Percentiles rank a stretch among this genome's conserved stretches.
Conservation (phyloP, 768 basidiomycete species). For the Jaapia argillacea region DNA sequence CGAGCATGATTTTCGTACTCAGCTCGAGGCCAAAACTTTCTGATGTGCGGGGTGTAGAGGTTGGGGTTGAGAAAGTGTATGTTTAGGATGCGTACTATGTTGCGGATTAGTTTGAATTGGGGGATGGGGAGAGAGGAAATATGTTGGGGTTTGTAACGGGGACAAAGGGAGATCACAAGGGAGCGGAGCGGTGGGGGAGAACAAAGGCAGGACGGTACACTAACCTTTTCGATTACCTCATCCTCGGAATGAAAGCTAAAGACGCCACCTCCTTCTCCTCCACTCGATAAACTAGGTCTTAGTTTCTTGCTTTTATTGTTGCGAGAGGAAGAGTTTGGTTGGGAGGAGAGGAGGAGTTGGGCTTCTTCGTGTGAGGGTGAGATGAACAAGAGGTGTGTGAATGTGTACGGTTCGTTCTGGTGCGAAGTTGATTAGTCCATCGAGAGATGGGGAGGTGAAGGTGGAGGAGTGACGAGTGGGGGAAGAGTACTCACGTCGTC, state of each 20-base stretch:
- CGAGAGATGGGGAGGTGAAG: not conserved
- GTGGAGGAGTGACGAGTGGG: constrained; percentile 1
- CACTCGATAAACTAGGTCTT: no score
- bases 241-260: constrained; percentile 87
- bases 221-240: constrained; percentile 57
- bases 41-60: constrained; percentile 39
- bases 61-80: constrained; percentile 48
- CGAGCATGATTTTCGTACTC: constrained; percentile 54
- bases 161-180: no score
- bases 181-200: not conserved
- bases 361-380: constrained; percentile 67
- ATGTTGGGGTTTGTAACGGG: no score
- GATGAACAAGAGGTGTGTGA: constrained; percentile 67
- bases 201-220: constrained; percentile 14
- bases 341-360: constrained; percentile 24
- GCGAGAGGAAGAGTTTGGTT: constrained; percentile 14
- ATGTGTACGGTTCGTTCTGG: constrained; percentile 53
- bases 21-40: constrained; percentile 69
- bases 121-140: no score
- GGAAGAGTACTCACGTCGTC: constrained; percentile 40
- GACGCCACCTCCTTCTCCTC: no score
- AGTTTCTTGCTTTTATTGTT: no score
- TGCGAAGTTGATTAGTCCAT: no score
- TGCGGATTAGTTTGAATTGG: no score
- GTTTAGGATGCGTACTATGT: constrained; percentile 38